Evolutionary conservation across 2,329 filamentous ascomycete species (phyloP), one percentile per base, ranked within the genome.

Genomic region (Zymoseptoria ardabiliae): DNA sequence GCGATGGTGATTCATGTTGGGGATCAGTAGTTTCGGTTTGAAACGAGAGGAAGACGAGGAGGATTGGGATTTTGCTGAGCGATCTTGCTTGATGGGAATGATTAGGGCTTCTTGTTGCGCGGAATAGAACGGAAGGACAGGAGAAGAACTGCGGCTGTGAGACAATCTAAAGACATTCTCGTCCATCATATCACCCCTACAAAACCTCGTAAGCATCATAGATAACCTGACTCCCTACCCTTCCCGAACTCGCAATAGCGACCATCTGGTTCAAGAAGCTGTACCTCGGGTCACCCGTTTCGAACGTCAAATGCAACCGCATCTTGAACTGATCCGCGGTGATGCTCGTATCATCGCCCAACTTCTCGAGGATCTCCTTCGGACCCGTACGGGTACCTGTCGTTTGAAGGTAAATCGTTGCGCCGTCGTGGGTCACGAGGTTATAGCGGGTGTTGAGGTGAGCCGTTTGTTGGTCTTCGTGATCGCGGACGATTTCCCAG

Each of bases 381-480:
- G 59, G 58, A 6, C 69, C 68, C 10, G 66, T 71, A 20, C 66
- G 53, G 2, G 66, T 71, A 9, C 68, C 68, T 9, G 66, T 70
- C 10, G 67, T 71, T 50, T 64, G 66, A 21, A 72, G 50, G 52
- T 66, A 68, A 9, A 71, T 64, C 8, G 50, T 63, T 0, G 68
- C 67, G 2, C 65, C 65, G 52, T 72, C 67, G 53, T 71, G 68
- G 8, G 66, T 68, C 6, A 65, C 48, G 50, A 70, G 57, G 22
- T 69, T 70, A 55, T 69, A 69, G 11, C 68, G 58, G 7, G 66
- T 71, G 41, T 69, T 66, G n/a, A 71, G 57, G 53, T 69, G 63
- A 1, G 67, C 68, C 2, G 67, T 70, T 53, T 71, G 66, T 50
- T 65, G 58, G 28, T 69, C 65, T 13, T 61, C 63, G 49, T 69